Evolutionary conservation across 202 grass and related monocot species (phyloP).

Genomic region (Carex arenaria): DNA sequence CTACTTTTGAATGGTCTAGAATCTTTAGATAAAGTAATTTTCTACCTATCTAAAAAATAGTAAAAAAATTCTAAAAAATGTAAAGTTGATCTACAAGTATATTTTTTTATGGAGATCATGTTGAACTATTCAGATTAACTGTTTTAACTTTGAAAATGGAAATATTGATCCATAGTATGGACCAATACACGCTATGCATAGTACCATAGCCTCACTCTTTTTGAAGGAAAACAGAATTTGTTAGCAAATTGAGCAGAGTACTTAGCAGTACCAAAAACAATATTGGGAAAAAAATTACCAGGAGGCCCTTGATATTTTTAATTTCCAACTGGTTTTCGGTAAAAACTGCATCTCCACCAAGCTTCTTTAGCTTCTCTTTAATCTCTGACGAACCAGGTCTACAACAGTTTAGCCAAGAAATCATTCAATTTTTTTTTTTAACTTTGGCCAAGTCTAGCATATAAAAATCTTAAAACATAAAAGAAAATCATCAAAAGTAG

Average conservation of each 20-base stretch:
- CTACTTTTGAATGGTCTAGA: too few relatives aligned
- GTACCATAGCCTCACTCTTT: too few relatives aligned
- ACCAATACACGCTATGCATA: too few relatives aligned
- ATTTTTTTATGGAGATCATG: too few relatives aligned
- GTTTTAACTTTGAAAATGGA: too few relatives aligned
- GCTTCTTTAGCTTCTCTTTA: slow-evolving; percentile 66
- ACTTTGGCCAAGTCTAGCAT: neutral
- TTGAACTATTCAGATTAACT: too few relatives aligned
- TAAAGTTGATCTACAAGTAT: too few relatives aligned
- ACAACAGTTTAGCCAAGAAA: slow-evolving; percentile 7
- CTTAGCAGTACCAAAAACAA: neutral
- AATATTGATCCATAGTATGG: too few relatives aligned
- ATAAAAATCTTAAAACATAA: neutral
- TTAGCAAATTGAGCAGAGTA: neutral
- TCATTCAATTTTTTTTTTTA: neutral
- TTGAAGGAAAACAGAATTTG: neutral
- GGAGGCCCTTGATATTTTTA: slow-evolving; percentile 67
- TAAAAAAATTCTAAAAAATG: too few relatives aligned
- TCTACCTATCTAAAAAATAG: too few relatives aligned
- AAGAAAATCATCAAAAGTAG: neutral
- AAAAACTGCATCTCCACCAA: slow-evolving; percentile 78
- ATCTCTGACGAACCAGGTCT: slow-evolving; percentile 71
- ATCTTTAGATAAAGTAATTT: too few relatives aligned
- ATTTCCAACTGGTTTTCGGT: slow-evolving; percentile 73
- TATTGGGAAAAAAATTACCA: slow-evolving; percentile 37